phyloP scores from a whole-genome alignment of 2,329 filamentous ascomycete species.

The Pseudogymnoascus sp. region DNA sequence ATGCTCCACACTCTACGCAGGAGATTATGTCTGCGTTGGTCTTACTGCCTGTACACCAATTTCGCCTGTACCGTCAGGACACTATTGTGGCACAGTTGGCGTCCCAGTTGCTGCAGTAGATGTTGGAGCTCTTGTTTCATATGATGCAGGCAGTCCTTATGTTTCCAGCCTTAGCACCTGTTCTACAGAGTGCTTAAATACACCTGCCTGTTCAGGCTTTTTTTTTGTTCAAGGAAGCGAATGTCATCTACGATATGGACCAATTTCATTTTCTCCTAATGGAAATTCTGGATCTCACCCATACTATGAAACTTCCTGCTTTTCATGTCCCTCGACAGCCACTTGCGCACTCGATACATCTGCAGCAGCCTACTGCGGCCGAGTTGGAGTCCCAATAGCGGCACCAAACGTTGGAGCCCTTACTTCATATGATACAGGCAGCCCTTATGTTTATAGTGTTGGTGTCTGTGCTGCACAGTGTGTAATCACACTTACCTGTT shows the following conservation, averaged over 20 bases:
- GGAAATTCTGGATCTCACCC: not conserved
- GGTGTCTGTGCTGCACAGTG: no score
- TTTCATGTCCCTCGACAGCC: not conserved
- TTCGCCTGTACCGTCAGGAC: not conserved
- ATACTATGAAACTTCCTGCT: not conserved
- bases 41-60: not conserved
- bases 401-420: not conserved
- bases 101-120: not conserved
- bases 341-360: not conserved
- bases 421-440: not conserved
- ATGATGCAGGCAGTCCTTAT: not conserved
- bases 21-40: not conserved
- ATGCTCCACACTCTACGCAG: not conserved
- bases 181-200: not conserved
- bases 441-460: not conserved
- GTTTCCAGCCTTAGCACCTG: not conserved
- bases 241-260: not conserved
- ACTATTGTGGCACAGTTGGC: not conserved
- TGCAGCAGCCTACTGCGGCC: not conserved
- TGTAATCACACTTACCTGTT: no score
- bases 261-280: not conserved
- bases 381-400: not conserved
- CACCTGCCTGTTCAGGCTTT: not conserved
- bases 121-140: not conserved
- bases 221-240: not conserved